Conservation (phyloP, 192 early-diverging fungal genomes). For the Radiomyces spectabilis region DNA sequence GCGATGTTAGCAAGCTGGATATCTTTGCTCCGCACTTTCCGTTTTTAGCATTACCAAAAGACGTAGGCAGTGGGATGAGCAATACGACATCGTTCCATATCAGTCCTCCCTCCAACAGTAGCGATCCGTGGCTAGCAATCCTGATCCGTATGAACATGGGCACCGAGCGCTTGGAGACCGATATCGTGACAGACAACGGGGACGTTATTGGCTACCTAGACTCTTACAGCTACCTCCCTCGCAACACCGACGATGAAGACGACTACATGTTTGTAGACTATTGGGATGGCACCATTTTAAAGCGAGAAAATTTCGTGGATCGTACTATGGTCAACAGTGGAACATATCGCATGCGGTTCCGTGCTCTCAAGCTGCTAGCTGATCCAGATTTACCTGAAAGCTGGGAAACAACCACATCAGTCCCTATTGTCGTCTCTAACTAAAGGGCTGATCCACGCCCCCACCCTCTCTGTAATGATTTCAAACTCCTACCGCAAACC, state of each 20-base stretch:
- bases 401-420: constrained; percentile 8
- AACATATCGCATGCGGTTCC: constrained; percentile 14
- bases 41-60: not conserved
- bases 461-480: too few species aligned
- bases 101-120: not conserved
- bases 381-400: constrained; percentile 9
- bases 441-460: too few species aligned
- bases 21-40: constrained; percentile 29
- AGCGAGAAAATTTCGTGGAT: not conserved
- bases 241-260: constrained; percentile 2
- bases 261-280: not conserved
- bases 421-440: constrained; percentile 5
- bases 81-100: too few species aligned
- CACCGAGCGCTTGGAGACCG: not conserved
- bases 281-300: constrained; percentile 18
- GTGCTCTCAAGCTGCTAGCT: constrained; percentile 21
- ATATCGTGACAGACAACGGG: not conserved
- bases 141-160: not conserved
- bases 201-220: not conserved
- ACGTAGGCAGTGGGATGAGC: too few species aligned
- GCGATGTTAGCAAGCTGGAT: constrained; percentile 30
- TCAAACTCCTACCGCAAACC: too few species aligned
- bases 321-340: constrained; percentile 2
- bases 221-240: not conserved
- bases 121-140: not conserved